These are phyloP conservation scores for Ceratobasidium sp. DNA, from an alignment of 1,284 basidiomycete genomes.

Conservation along the genomic window DNA sequence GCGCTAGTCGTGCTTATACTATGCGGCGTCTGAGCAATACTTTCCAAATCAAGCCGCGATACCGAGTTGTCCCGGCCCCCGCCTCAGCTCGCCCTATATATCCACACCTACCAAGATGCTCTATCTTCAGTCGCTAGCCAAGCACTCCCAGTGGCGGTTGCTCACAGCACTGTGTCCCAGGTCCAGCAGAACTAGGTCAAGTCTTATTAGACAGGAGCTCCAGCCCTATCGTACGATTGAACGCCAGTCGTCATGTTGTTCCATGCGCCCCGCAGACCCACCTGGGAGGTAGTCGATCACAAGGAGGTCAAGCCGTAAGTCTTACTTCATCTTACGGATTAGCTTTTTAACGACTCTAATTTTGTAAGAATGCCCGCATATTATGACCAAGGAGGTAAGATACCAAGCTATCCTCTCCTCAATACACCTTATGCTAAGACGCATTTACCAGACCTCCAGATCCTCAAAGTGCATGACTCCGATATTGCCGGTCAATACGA, in stretches of 20 bases:
- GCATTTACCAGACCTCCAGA: slow-evolving; percentile 24
- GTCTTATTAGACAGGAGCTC: slow-evolving; percentile 24
- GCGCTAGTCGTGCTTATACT: background rate
- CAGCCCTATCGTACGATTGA: slow-evolving; percentile 16
- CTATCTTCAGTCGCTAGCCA: slow-evolving; percentile 40
- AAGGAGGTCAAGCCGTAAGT: slow-evolving; percentile 42
- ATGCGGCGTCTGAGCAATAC: slow-evolving; percentile 9
- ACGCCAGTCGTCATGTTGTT: slow-evolving; percentile 31
- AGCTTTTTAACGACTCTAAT: background rate
- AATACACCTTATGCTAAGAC: background rate
- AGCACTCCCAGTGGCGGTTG: slow-evolving; percentile 36
- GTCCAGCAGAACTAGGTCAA: slow-evolving; percentile 13
- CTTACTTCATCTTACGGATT: background rate
- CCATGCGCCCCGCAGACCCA: slow-evolving; percentile 29
- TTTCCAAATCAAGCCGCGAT: slow-evolving; percentile 13
- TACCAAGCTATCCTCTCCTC: background rate
- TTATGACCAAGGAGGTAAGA: slow-evolving; percentile 42
- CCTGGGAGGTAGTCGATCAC: slow-evolving; percentile 45
- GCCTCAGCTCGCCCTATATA: slow-evolving; percentile 37
- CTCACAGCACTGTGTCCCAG: slow-evolving; percentile 13
- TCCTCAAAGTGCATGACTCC: slow-evolving; percentile 43
- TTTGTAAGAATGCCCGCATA: slow-evolving; percentile 38
- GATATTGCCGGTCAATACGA: slow-evolving; percentile 45
- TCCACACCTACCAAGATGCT: slow-evolving; percentile 1
- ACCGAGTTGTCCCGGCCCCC: slow-evolving; percentile 26